Evolutionary conservation across 108 stramenopile species (phyloP).

Genomic region (Heterococcus sp.): DNA sequence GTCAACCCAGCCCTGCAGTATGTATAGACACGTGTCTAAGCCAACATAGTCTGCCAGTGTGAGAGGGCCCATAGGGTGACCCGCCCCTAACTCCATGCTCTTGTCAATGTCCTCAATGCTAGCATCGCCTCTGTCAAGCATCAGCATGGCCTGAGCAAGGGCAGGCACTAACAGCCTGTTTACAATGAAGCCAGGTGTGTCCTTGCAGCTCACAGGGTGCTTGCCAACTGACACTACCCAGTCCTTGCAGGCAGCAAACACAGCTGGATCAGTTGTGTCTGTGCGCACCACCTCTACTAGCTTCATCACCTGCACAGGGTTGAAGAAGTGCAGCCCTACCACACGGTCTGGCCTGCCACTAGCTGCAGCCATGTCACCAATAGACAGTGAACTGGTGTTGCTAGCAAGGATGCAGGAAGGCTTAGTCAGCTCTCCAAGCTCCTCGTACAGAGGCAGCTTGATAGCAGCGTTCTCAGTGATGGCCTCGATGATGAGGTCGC

Average conservation of each 20-base stretch:
- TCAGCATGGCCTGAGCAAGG: constrained; percentile 67
- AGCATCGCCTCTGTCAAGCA: constrained; percentile 91
- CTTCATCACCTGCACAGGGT: constrained; percentile 86
- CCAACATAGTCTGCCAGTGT: constrained; percentile 32
- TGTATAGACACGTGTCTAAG: constrained; percentile 29
- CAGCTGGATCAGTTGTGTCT: constrained; percentile 72
- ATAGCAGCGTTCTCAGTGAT: constrained; percentile 21
- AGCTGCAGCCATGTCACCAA: constrained; percentile 28
- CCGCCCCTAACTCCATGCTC: constrained; percentile 93
- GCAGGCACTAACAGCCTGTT: constrained; percentile 73
- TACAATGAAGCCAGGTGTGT: constrained; percentile 98
- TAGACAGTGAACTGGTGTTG: constrained; percentile 20
- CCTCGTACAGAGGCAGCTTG: constrained; percentile 19
- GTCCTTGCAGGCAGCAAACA: constrained; percentile 70
- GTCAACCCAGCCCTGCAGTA: constrained; percentile 35
- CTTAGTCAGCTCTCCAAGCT: constrained; percentile 5
- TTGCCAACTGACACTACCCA: constrained; percentile 73
- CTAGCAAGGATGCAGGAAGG: constrained; percentile 22
- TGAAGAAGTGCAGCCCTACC: constrained; percentile 98
- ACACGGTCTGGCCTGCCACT: constrained; percentile 24
- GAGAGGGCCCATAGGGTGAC: constrained; percentile 95
- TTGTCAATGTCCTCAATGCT: constrained; percentile 85
- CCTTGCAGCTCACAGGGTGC: constrained; percentile 79
- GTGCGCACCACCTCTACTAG: constrained; percentile 92
- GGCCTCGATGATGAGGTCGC: constrained; percentile 29